A percentile compares a stretch with the other conserved stretches of the same genome.
Evolutionary conservation across 331 rosid species (phyloP).

Genomic region (Malus hybrid): DNA sequence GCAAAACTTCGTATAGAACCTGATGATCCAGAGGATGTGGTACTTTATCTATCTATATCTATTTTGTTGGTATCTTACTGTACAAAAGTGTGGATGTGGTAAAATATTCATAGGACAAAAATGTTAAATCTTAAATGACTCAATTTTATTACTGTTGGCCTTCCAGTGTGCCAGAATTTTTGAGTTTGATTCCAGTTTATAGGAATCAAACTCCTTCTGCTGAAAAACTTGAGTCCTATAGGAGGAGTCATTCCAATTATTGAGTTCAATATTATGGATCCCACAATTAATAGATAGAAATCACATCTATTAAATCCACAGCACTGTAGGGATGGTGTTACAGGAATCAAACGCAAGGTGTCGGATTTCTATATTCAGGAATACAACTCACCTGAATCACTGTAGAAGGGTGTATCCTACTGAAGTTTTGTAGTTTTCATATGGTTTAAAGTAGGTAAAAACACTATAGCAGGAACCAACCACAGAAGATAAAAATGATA

Average conservation of each 20-base stretch:
- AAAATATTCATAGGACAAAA: neutral
- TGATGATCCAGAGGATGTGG: slow-evolving; percentile 96
- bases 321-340: too few relatives aligned
- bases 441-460: neutral
- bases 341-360: too few relatives aligned
- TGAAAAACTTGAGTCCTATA: too few relatives aligned
- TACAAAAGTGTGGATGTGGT: neutral
- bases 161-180: too few relatives aligned
- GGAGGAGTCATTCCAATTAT: too few relatives aligned
- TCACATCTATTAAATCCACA: too few relatives aligned
- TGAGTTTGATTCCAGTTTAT: too few relatives aligned
- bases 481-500: neutral
- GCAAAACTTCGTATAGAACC: slow-evolving; percentile 92
- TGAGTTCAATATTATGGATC: too few relatives aligned
- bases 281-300: too few relatives aligned
- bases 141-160: neutral
- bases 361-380: too few relatives aligned
- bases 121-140: neutral
- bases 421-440: neutral
- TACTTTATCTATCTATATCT: slow-evolving; percentile 3
- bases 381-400: too few relatives aligned
- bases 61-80: slow-evolving; percentile 9
- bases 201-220: too few relatives aligned
- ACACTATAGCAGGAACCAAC: neutral
- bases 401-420: neutral